Base-by-base conservation (phyloP, 1,139 yeast genomes). In the Spencermartinsiella ligniputridi region DNA sequence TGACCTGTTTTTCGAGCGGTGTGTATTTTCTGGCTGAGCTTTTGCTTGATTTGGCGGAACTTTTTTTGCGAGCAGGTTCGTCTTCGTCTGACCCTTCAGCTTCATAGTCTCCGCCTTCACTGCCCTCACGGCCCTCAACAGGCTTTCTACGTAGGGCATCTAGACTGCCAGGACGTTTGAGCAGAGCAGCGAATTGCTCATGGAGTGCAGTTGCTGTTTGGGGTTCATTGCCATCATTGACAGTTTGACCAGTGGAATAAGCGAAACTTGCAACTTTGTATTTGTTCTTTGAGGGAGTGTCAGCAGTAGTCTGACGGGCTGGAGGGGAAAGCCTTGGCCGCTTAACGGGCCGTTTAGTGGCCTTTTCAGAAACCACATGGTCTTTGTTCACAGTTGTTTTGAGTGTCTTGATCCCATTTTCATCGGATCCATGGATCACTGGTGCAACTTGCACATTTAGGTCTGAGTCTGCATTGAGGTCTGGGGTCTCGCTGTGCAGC, bases 1-100 rank as follows among this genome's bases (percentile, higher is more conserved):
- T 67, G 47, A 81, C 80, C 60, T 90, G 97, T 48, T 75, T 75
- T 54, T 89, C 97, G 40, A 89, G 66, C 0, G 97, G 96, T 0
- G 96, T 90, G 41, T 80, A 62, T 42, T 69, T 69, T 15, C 39
- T 38, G 27, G 4, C 29, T 9, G 17, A 30, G 2, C 29, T 37
- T 8, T 39, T 25, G 25, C 35, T 44, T 17, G 45, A 33, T 8
- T 29, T 15, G 11, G 37, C 20, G n/a, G 9, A 25, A 17, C 12
- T 6, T 9, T 24, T 25, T 37, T 37, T n/a, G 16, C 17, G 39
- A 37, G 33, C 16, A 17, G 39, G 17, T 13, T 16, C 27, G 8
- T 38, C 39, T 15, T 15, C 8, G 32, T 22, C 45, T 15, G 17
- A 35, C 8, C 18, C 25, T 2, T 37, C 47, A 22, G 21, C 39